These are phyloP conservation scores for Cadophora sp. DNA, from an alignment of 2,329 filamentous ascomycete genomes.

Conservation along the genomic window DNA sequence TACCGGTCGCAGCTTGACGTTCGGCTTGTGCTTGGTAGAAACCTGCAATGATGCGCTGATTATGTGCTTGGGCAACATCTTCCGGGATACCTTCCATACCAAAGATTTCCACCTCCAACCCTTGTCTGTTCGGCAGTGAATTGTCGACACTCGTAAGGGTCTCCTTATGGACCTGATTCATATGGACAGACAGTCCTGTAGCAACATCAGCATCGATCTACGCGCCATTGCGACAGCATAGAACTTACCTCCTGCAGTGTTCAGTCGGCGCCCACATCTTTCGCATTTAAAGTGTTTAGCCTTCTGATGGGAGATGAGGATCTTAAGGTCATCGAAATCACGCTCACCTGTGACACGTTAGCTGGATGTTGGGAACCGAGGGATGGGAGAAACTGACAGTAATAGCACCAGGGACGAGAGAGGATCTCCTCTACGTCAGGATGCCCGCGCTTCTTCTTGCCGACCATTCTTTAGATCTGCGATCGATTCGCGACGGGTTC, in stretches of 20 bases:
- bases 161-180: conserved; percentile 99
- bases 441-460: conserved; percentile 88
- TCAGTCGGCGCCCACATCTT: conserved; percentile 83
- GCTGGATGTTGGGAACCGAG: conserved; percentile 1
- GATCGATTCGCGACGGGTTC: conserved; percentile 13
- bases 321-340: conserved; percentile 97
- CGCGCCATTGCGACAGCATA: conserved; percentile 18
- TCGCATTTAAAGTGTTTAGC: conserved; percentile 99
- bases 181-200: conserved; percentile 88
- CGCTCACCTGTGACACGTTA: conserved; percentile 68
- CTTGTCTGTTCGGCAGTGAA: conserved; percentile 83
- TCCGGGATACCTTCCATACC: conserved; percentile 97
- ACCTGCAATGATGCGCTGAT: conserved; percentile 83
- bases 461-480: conserved; percentile 60
- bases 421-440: conserved; percentile 90
- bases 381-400: conserved; percentile 64
- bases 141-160: conserved; percentile 88
- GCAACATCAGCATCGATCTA: conserved; percentile 26
- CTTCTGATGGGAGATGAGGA: conserved; percentile 96
- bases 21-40: conserved; percentile 88
- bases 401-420: conserved; percentile 93
- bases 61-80: conserved; percentile 82
- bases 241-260: conserved; percentile 86
- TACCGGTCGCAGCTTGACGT: conserved; percentile 81
- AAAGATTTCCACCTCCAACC: conserved; percentile 93